phyloP scores from a whole-genome alignment of 176 grass and related monocot genomes.

The Oryza australiensis region DNA sequence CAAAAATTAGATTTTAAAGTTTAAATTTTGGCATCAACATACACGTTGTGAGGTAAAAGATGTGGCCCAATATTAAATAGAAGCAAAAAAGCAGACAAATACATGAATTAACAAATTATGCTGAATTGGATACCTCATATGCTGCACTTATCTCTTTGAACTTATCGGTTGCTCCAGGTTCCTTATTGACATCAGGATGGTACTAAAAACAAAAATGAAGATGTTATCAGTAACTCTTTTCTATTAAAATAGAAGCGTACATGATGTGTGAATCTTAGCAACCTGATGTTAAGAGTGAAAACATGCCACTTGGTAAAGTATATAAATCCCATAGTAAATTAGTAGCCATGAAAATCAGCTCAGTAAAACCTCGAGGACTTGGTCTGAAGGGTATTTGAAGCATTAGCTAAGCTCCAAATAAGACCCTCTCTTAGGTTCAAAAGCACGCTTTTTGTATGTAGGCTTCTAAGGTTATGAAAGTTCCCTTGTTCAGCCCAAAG shows the following conservation, averaged over 20 bases:
- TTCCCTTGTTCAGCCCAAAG: neutral
- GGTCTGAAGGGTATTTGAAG: neutral
- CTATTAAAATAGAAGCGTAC: neutral
- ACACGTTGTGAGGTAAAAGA: too few relatives aligned
- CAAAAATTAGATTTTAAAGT: too few relatives aligned
- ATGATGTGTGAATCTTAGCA: conserved; percentile 21
- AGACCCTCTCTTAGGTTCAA: conserved; percentile 13
- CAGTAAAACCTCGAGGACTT: neutral
- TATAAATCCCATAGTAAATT: neutral
- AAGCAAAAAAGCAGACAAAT: conserved; percentile 7
- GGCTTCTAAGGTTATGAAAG: conserved; percentile 16
- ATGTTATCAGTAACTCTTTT: neutral
- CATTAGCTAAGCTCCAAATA: conserved; percentile 17
- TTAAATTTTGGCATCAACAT: too few relatives aligned
- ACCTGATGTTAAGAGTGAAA: neutral
- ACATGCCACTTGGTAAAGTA: conserved; percentile 6
- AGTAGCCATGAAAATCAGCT: neutral
- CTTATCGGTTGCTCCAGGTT: conserved; percentile 94
- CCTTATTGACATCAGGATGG: conserved; percentile 97
- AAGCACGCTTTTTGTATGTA: neutral
- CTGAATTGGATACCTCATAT: conserved; percentile 72
- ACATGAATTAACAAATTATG: conserved; percentile 1
- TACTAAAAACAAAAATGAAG: conserved; percentile 55
- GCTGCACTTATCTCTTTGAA: conserved; percentile 98
- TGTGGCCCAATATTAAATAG: neutral